Percentiles rank a stretch among this genome's conserved stretches.
Conservation (phyloP, 176 grass and related monocot species). For the Bonia amplexicaulis region DNA sequence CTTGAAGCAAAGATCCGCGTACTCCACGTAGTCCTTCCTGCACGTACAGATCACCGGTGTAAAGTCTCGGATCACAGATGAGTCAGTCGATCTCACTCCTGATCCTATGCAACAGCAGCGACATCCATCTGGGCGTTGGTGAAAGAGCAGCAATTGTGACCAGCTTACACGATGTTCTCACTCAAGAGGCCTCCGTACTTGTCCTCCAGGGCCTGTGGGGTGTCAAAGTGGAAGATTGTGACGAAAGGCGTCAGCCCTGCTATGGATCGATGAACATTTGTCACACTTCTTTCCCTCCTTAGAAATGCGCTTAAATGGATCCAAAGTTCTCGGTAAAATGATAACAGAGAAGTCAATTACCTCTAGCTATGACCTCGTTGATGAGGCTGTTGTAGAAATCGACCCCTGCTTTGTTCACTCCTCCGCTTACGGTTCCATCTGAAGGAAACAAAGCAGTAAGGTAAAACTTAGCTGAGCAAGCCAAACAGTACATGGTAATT, state of each 20-base stretch:
- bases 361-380: conserved; percentile 47
- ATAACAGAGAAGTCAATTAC: neutral
- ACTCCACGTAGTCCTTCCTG: conserved; percentile 45
- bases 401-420: conserved; percentile 56
- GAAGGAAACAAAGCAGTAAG: neutral
- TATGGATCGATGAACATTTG: neutral
- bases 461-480: neutral
- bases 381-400: conserved; percentile 63
- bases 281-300: neutral
- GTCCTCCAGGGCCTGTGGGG: conserved; percentile 50
- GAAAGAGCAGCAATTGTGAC: neutral
- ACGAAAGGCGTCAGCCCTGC: conserved; percentile 54
- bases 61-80: neutral
- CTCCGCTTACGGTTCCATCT: conserved; percentile 54
- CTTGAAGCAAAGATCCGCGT: conserved; percentile 46
- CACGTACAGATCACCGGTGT: neutral
- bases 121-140: neutral
- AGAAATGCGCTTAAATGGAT: no score
- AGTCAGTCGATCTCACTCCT: neutral
- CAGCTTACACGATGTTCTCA: conserved; percentile 10
- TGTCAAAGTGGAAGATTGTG: conserved; percentile 62
- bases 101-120: neutral
- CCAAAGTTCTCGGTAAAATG: no score
- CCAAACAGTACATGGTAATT: neutral
- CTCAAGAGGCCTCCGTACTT: conserved; percentile 54